phyloP scores from a whole-genome alignment of 1,139 yeast genomes.

The Lodderomyces parapsilosis region DNA sequence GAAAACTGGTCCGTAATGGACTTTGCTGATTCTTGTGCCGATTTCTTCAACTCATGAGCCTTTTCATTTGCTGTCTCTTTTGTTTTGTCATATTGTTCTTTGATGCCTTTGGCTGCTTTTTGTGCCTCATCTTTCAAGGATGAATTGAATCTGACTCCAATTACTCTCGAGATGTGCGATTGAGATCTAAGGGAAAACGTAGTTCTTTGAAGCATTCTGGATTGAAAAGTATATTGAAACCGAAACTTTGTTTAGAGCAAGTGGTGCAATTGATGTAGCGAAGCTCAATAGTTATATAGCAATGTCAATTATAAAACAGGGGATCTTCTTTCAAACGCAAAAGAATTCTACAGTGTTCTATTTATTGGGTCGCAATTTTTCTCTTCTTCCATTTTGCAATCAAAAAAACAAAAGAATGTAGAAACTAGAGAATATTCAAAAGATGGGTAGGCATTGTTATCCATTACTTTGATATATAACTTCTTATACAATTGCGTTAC shows the following conservation, averaged over 20 bases:
- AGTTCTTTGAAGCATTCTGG: conserved; percentile 1
- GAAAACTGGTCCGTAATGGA: neutral
- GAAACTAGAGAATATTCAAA: too few species aligned
- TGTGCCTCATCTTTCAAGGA: conserved; percentile 6
- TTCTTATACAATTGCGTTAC: too few species aligned
- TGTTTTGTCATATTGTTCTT: neutral
- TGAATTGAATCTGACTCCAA: conserved; percentile 6
- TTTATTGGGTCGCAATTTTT: neutral
- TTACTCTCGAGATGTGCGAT: neutral
- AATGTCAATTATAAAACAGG: neutral
- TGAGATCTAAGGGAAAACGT: neutral
- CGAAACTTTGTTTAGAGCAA: neutral
- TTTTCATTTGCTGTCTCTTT: conserved; percentile 1
- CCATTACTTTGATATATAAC: too few species aligned
- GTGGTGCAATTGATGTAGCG: neutral
- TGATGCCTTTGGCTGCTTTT: neutral
- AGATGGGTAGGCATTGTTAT: too few species aligned
- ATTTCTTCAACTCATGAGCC: neutral
- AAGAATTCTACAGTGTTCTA: neutral
- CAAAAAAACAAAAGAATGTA: too few species aligned
- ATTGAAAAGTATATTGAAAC: neutral
- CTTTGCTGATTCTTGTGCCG: conserved; percentile 2
- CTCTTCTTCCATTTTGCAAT: neutral
- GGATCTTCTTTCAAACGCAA: neutral
- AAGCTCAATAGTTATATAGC: neutral